A percentile compares a stretch with the other conserved stretches of the same genome.
Evolutionary conservation across 2,329 filamentous ascomycete species (phyloP).

Genomic region (Gaeumannomyces sp.): DNA sequence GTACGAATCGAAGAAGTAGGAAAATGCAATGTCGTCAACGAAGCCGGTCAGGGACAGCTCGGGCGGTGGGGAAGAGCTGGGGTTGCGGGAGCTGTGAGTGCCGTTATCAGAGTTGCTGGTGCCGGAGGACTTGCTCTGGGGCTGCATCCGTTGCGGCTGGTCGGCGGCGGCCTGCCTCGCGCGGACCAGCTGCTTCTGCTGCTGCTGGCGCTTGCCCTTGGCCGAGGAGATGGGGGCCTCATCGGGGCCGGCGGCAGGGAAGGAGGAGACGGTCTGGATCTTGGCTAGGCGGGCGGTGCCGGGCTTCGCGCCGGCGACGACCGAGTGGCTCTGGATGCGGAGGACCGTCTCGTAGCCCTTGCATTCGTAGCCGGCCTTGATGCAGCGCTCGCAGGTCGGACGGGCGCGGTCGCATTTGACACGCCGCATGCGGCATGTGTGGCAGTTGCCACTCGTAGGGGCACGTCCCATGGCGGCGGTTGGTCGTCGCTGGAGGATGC

Average conservation of each 20-base stretch:
- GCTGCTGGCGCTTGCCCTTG: constrained; percentile 8
- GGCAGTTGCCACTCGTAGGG: constrained; percentile 23
- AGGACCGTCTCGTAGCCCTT: constrained; percentile 21
- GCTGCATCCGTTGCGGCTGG: background rate
- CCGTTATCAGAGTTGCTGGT: background rate
- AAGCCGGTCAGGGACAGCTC: constrained; percentile 20
- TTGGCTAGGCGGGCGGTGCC: constrained; percentile 18
- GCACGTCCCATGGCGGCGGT: constrained; percentile 19
- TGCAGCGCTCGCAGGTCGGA: constrained; percentile 19
- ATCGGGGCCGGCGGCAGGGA: constrained; percentile 9
- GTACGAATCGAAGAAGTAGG: constrained; percentile 23
- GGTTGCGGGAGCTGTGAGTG: constrained; percentile 1
- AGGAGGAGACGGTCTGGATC: constrained; percentile 19
- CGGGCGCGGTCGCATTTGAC: constrained; percentile 23
- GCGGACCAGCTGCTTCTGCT: constrained; percentile 6
- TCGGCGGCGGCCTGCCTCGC: constrained; percentile 2
- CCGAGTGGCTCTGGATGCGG: constrained; percentile 21
- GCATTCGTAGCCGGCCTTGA: constrained; percentile 19
- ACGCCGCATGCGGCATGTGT: constrained; percentile 22
- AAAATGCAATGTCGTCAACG: constrained; percentile 21
- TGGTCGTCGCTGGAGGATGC: background rate
- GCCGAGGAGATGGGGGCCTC: background rate
- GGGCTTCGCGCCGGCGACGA: constrained; percentile 18
- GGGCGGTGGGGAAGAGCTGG: constrained; percentile 7
- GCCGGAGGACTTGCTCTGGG: background rate